Evolutionary conservation across 768 basidiomycete genomes (phyloP).

Genomic region (Pleurotus giganteus): DNA sequence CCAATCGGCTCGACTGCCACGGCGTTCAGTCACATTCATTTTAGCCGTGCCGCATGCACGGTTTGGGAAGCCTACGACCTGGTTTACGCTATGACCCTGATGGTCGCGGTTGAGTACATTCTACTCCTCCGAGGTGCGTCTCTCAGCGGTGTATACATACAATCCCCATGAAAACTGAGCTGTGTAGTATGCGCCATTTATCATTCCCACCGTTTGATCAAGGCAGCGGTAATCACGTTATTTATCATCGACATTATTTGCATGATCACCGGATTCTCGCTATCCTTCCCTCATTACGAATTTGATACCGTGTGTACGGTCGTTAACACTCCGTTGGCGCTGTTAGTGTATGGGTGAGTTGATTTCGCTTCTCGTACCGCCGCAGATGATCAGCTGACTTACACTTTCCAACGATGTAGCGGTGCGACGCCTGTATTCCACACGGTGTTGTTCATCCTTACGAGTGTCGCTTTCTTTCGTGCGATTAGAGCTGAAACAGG

Average conservation of each 20-base stretch:
- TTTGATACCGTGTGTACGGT: not conserved
- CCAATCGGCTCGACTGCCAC: too few relatives aligned
- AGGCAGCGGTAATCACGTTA: not conserved
- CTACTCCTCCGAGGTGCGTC: not conserved
- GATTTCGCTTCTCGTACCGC: not conserved
- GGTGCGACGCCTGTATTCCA: not conserved
- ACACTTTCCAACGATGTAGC: not conserved
- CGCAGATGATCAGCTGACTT: too few relatives aligned
- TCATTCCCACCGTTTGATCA: not conserved
- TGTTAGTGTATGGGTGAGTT: not conserved
- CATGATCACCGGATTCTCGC: not conserved
- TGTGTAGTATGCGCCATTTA: not conserved
- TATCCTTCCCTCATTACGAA: not conserved
- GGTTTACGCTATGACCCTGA: not conserved
- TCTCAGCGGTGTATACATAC: not conserved
- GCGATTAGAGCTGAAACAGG: constrained; percentile 27
- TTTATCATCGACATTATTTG: not conserved
- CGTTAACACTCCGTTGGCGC: not conserved
- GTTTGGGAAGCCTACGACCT: not conserved
- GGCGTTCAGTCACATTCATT: too few relatives aligned
- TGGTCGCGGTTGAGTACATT: not conserved
- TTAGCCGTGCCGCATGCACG: not conserved
- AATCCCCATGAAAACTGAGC: too few relatives aligned
- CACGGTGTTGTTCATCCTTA: not conserved
- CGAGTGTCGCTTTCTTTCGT: not conserved